A percentile compares a stretch with the other conserved stretches of the same genome.
phyloP scores from a whole-genome alignment of 805 yeast species.

The Candida fluviatilis region DNA sequence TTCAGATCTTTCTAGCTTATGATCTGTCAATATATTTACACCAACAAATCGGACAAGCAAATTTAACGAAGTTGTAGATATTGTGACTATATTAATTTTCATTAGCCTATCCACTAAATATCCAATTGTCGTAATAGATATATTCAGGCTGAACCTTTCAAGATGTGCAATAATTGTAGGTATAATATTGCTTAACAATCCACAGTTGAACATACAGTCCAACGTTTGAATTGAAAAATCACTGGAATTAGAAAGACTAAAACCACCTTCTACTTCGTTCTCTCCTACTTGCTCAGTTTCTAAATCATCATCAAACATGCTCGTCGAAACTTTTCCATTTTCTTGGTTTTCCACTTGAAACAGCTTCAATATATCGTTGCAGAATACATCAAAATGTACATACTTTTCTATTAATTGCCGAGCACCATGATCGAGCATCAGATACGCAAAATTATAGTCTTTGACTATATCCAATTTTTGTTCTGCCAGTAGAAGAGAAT shows the following conservation, averaged over 20 bases:
- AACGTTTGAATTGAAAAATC: neutral
- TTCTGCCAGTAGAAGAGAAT: slow-evolving; percentile 1
- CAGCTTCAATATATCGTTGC: slow-evolving; percentile 1
- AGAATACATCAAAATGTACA: slow-evolving; percentile 8
- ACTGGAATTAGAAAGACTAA: too few species aligned
- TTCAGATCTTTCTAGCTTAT: slow-evolving; percentile 37
- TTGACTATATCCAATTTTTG: slow-evolving; percentile 6
- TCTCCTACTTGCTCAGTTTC: neutral
- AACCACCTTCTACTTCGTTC: too few species aligned
- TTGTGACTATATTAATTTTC: neutral
- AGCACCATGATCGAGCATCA: neutral
- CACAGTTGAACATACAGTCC: neutral
- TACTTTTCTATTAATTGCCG: neutral
- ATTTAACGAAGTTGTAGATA: neutral
- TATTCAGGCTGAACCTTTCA: neutral
- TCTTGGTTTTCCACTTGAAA: neutral
- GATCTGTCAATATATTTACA: slow-evolving; percentile 23
- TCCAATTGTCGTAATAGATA: neutral
- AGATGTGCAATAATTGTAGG: neutral
- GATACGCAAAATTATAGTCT: slow-evolving; percentile 1
- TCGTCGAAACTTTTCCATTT: neutral
- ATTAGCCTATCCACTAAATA: neutral
- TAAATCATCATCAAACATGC: slow-evolving; percentile 11
- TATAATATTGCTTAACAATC: neutral
- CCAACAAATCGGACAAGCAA: slow-evolving; percentile 26